These are phyloP conservation scores for Nitzschia palea DNA, from an alignment of 108 stramenopile species.

Conservation along the genomic window DNA sequence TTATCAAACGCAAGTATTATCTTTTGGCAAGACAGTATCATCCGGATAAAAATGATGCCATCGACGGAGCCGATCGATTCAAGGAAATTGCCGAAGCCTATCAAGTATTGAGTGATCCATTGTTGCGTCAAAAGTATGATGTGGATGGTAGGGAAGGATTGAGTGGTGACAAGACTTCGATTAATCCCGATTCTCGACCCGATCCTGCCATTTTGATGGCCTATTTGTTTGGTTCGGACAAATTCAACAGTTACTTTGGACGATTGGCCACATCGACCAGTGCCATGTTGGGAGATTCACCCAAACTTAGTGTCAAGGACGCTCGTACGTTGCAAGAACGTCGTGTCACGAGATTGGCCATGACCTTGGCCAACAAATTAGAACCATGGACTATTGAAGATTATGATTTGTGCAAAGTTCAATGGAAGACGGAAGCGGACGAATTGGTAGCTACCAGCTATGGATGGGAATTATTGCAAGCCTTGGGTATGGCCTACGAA, in stretches of 20 bases:
- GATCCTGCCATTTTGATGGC: conserved; percentile 73
- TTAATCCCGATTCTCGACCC: conserved; percentile 16
- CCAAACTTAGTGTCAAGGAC: conserved; percentile 46
- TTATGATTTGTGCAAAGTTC: conserved; percentile 43
- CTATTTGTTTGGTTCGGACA: conserved; percentile 75
- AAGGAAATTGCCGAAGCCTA: conserved; percentile 81
- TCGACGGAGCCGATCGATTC: conserved; percentile 76
- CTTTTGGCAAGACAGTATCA: conserved; percentile 88
- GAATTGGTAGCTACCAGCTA: conserved; percentile 56
- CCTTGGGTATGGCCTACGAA: conserved; percentile 63
- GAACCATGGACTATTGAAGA: conserved; percentile 49
- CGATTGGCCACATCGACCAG: conserved; percentile 64
- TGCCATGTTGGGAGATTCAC: conserved; percentile 63
- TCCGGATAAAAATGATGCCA: conserved; percentile 77
- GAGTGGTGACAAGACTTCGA: conserved; percentile 61
- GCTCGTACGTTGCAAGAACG: conserved; percentile 58
- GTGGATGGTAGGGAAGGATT: conserved; percentile 56
- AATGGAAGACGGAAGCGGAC: conserved; percentile 49
- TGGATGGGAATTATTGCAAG: conserved; percentile 59
- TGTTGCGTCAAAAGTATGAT: conserved; percentile 65
- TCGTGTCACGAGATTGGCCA: conserved; percentile 59
- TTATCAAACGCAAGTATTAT: conserved; percentile 92
- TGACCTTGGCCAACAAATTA: conserved; percentile 60
- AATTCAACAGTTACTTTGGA: conserved; percentile 70
- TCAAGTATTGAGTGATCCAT: conserved; percentile 76